Base-by-base conservation (phyloP, 2,329 filamentous ascomycete genomes). In the Cadophora gregata region DNA sequence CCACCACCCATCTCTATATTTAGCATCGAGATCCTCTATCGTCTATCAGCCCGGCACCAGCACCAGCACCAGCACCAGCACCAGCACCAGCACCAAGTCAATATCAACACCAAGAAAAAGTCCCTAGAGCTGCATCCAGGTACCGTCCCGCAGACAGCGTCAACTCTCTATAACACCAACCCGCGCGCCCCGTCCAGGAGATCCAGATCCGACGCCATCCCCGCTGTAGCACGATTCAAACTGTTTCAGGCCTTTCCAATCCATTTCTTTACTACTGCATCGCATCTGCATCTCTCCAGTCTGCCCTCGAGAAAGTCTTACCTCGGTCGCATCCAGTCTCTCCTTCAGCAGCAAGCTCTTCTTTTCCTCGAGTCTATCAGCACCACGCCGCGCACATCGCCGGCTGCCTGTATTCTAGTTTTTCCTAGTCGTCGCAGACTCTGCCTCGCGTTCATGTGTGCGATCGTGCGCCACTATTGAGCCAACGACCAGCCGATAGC, bases 11-110 rank as follows among this genome's bases (percentile, higher is more conserved):
- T 71, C 72, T 73, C 70, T 73, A 73, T 74, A 74, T 74, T 74
- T 72, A 73, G 71, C 72, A 74, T 71, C 71, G 66, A 59, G 24
- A 70, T 70, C 69, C 68, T 72, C 71, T 72, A 74, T 74, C 72
- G 68, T 72, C 69, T 73, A 72, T 73, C 70, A 66, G 64, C 58
- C 69, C 59, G 31, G 59, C 53, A 58, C 42, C n/a, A n/a, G n/a
- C n/a, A n/a, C n/a, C n/a, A n/a, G n/a, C n/a, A n/a, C n/a, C n/a
- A n/a, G n/a, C n/a, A n/a, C n/a, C n/a, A n/a, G n/a, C n/a, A n/a
- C n/a, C n/a, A n/a, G n/a, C n/a, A n/a, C n/a, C n/a, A n/a, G n/a
- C n/a, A n/a, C n/a, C n/a, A 61, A 50, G 42, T 50, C 59, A 62
- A 62, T 50, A 61, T 47, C 59, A 61, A 48, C 67, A 63, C 64